phyloP scores from a whole-genome alignment of 2,329 filamentous ascomycete genomes.

The Pestalotiopsis fici region DNA sequence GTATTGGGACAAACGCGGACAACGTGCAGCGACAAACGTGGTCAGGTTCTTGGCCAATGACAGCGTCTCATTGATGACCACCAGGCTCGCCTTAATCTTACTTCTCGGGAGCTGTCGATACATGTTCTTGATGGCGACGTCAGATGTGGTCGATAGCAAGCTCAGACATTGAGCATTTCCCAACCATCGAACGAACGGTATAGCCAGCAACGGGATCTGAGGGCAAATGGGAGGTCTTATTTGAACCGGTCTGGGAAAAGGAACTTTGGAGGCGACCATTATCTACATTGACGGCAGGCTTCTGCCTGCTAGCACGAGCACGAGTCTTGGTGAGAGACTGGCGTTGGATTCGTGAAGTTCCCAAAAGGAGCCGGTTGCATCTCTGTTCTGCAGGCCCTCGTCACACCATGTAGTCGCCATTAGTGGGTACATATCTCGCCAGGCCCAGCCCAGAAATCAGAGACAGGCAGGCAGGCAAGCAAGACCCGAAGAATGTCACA shows the following conservation, averaged over 20 bases:
- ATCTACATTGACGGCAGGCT: background rate
- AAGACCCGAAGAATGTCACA: slow-evolving; percentile 8
- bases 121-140: slow-evolving; percentile 3
- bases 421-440: slow-evolving; percentile 7
- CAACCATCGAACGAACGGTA: background rate
- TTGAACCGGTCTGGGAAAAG: background rate
- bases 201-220: background rate
- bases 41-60: background rate
- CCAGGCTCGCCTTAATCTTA: slow-evolving; percentile 4
- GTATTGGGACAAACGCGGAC: background rate
- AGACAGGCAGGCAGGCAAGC: slow-evolving; percentile 6
- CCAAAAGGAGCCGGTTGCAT: slow-evolving; percentile 12
- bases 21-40: background rate
- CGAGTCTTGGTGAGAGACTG: background rate
- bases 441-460: slow-evolving; percentile 1
- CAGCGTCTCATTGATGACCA: background rate
- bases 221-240: background rate
- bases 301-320: background rate
- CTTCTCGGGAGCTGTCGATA: slow-evolving; percentile 3
- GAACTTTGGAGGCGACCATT: background rate
- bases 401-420: slow-evolving; percentile 12
- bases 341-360: background rate
- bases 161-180: background rate
- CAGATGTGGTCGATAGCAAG: background rate
- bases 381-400: slow-evolving; percentile 9